Conservation (phyloP, 495 filamentous ascomycete genomes). For the Tirmania nivea region DNA sequence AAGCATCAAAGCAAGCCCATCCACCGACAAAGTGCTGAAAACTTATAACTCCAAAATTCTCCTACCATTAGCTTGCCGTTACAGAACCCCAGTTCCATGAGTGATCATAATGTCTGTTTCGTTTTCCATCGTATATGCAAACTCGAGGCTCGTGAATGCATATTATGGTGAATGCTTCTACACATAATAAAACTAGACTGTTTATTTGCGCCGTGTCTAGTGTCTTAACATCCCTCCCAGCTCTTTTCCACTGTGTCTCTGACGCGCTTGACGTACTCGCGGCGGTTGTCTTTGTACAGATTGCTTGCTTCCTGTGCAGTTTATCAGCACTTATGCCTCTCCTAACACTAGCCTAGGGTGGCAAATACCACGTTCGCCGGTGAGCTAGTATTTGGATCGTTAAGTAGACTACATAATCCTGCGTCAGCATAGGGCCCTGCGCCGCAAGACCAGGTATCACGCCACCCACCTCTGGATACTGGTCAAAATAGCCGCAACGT, state of each 20-base stretch:
- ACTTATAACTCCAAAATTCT: too few relatives aligned
- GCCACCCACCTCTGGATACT: conserved; percentile 75
- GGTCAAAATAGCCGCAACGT: conserved; percentile 89
- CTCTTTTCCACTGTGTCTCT: conserved; percentile 96
- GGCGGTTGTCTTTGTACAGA: conserved; percentile 92
- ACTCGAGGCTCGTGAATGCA: too few relatives aligned
- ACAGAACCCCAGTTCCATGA: too few relatives aligned
- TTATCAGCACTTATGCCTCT: background rate
- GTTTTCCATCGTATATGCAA: too few relatives aligned
- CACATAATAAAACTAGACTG: too few relatives aligned
- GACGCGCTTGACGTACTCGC: conserved; percentile 88
- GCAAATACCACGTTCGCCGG: conserved; percentile 55
- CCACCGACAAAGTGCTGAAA: too few relatives aligned
- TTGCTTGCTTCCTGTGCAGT: conserved; percentile 55
- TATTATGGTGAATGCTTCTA: too few relatives aligned
- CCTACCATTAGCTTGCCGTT: too few relatives aligned
- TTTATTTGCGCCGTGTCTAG: too few relatives aligned
- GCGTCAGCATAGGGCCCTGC: background rate
- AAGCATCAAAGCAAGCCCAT: too few relatives aligned
- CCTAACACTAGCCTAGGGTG: background rate
- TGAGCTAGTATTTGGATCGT: conserved; percentile 93
- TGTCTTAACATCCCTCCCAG: conserved; percentile 54
- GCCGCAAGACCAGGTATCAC: background rate
- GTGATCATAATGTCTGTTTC: too few relatives aligned
- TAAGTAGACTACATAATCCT: conserved; percentile 47